Percentiles rank a stretch among this genome's conserved stretches.
Evolutionary conservation across 306 rosid genomes (phyloP).

Genomic region (Rosa lucieae): DNA sequence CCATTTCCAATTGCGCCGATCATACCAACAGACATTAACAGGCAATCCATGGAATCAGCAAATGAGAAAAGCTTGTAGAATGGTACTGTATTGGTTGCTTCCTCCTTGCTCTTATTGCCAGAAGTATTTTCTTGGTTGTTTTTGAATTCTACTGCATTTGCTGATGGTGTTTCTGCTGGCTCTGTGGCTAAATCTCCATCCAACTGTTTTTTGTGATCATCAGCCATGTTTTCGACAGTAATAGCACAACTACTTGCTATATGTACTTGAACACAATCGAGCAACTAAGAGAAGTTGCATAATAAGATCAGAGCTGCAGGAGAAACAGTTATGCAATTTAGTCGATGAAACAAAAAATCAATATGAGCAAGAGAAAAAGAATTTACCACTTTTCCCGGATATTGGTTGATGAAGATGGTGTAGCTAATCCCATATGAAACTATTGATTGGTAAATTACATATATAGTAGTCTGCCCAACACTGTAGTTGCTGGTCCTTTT

Average conservation of each 20-base stretch:
- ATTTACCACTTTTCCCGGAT: neutral
- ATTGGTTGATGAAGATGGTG: neutral
- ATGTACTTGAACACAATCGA: neutral
- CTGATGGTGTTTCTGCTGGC: neutral
- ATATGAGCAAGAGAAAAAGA: neutral
- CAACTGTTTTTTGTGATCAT: neutral
- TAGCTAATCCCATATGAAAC: neutral
- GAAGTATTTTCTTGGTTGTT: neutral
- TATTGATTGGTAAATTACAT: neutral
- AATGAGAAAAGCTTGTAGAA: conserved; percentile 1
- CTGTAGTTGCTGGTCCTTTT: neutral
- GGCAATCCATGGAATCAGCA: neutral
- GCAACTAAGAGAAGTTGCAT: neutral
- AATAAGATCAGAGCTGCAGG: neutral
- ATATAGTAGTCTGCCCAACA: neutral
- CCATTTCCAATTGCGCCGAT: conserved; percentile 1
- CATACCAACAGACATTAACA: conserved; percentile 4
- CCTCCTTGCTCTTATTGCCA: neutral
- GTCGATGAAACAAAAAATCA: neutral
- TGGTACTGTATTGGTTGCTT: neutral
- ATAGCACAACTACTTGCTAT: neutral
- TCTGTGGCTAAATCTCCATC: neutral
- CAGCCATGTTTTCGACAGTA: neutral
- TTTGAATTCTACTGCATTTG: neutral
- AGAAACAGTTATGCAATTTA: neutral